Evolutionary conservation across 106 monocot species (phyloP), one percentile per base, ranked within the genome.

Genomic region (Dendrobium chrysotoxum): DNA sequence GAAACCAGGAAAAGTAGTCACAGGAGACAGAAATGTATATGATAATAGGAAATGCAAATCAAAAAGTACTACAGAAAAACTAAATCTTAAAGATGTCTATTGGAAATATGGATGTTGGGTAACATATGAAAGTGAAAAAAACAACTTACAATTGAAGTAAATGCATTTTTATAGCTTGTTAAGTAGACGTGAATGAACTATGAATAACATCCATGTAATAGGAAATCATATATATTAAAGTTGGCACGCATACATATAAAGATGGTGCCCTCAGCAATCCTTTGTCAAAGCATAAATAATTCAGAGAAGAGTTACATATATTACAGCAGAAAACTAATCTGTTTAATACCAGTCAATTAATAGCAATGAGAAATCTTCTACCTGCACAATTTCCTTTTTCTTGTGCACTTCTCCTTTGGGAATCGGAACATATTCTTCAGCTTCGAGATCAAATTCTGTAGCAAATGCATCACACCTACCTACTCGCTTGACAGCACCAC

Each of bases 401-500:
- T 99, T 99, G 79, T 95, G 95, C 25, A 99, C 98, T 77, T 99
- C 98, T 75, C 98, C 98, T 84, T 99, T 99, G n/a, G 98, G 98
- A 77, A 99, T 88, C 40, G 98, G 98, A 80, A 99, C 98, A 84
- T 93, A 99, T 55, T 99, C 98, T 80, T 99, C 98, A 64, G 98
- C 98, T 87, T 99, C 98, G 79, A 99, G 95, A 85, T 99, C 98
- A 86, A 93, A 99, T 82, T 99, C 98, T 55, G 98, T 93, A 80
- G 98, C 98, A 86, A 90, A 99, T 80, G 92, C 86, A 88, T 95
- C 98, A 84, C 95, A 92, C 83, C 98, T 80, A 75, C 98, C 95
- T 15, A 99, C 98, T 86, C 98, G 88, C 83, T 90, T 99, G 18
- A 99, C 98, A n/a, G 98, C 98, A 81, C 98, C 98, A 85, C 98